Conservation (phyloP, 257 asterid species). For the Solanum lycopersicoides region DNA sequence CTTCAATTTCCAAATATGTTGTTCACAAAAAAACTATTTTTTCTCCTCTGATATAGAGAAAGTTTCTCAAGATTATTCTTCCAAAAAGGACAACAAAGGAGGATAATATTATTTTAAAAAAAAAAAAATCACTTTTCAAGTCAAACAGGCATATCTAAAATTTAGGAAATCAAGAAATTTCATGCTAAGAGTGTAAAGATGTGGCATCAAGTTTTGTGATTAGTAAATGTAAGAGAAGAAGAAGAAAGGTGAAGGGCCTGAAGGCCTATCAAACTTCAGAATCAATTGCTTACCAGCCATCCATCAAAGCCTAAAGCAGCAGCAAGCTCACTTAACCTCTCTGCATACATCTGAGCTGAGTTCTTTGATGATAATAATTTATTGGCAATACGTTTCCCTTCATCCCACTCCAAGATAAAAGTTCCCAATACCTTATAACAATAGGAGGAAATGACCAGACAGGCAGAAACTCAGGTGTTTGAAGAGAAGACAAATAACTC, state of each 20-base stretch:
- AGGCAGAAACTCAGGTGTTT: not conserved
- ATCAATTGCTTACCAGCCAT: constrained; percentile 68
- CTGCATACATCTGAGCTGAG: constrained; percentile 78
- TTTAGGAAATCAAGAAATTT: not conserved
- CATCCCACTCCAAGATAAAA: constrained; percentile 91
- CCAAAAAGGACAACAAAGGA: not conserved
- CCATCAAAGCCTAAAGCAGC: constrained; percentile 89
- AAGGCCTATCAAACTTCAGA: not conserved
- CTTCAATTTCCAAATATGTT: not conserved
- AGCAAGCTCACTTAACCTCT: constrained; percentile 78
- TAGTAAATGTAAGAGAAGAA: not conserved
- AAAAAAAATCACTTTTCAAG: not conserved
- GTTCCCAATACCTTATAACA: constrained; percentile 68
- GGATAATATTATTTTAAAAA: not conserved
- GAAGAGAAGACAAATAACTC: not conserved
- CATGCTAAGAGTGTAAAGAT: not conserved
- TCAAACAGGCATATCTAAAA: not conserved
- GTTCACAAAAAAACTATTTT: not conserved
- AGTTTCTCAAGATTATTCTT: not conserved
- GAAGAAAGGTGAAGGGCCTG: not conserved
- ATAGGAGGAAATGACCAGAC: not conserved
- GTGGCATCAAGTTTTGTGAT: not conserved
- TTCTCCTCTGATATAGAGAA: not conserved
- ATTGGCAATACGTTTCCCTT: constrained; percentile 51
- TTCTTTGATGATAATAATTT: constrained; percentile 50